Base-by-base conservation (phyloP, 106 monocot genomes). In the Dendrobium catenatum region DNA sequence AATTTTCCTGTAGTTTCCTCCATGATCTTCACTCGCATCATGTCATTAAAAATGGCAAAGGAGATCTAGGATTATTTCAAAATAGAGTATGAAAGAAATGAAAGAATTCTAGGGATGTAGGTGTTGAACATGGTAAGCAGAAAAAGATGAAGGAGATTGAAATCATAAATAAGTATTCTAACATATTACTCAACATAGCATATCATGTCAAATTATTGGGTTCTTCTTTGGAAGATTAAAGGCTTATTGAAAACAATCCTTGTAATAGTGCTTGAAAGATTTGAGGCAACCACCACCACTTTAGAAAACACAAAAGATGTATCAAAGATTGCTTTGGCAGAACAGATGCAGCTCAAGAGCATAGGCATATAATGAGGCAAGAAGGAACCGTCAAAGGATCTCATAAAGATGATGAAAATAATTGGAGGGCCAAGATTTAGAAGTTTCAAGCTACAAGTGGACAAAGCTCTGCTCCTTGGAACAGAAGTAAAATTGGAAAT, bases 241-340 rank as follows among this genome's bases (percentile, higher is more conserved):
- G 75, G 37, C 27, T 40, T 33, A 42, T 73, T 73, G 73, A 26
- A 24, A 73, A 73, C 31, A 73, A 73, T 73, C 31, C 73, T 18
- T 18, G 73, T 73, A 15, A 73, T 17, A 11, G 17, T 31, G 22
- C 9, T 33, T 73, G 73, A 73, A 73, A 19, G 24, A 33, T 75
- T 41, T 75, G 75, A 75, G 42, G 40, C 75, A 5, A 75, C 40
- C n/a, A 75, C 37, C 33, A 75, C 76, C 40, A 33, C 76, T 42
- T 76, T 76, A 46, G 76, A 76, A 9, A 76, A 76, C 44, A 76
- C 76, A 11, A 76, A 46, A 42, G 76, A 76, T 76, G 8, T 76
- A 6, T 46, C 76, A 76, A 76, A 31, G 31, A 31, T 31, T 31
- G 31, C 31, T 31, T 31, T 31, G 31, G 31, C 31, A 31, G 1